Evolutionary conservation across 305 asterid species (phyloP), one percentile per base, ranked within the genome.

Genomic region (Andrographis paniculata): DNA sequence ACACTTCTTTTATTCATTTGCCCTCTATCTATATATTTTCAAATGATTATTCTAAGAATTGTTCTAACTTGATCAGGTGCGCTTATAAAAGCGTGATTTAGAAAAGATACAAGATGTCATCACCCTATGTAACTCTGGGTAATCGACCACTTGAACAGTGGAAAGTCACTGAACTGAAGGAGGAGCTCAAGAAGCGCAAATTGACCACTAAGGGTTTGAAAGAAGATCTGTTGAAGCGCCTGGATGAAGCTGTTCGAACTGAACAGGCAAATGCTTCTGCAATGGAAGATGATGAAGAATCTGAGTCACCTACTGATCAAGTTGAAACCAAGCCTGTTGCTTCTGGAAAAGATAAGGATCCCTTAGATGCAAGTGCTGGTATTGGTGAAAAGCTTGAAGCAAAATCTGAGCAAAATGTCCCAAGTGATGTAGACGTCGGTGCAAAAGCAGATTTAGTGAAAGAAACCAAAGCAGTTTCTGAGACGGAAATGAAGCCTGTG

Each of bases 111-210:
- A 64, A 67, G 61, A 87, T 87, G 95, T 85, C 93, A 11, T 77
- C 97, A 17, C 79, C 75, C 20, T 81, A 75, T 65, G 81, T 71
- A 51, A 61, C 65, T 35, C 77, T 87, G 51, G 88, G 84, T 15
- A 59, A 66, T 56, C 63, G 74, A 15, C 52, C 95, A 23, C 81
- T 87, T 58, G 95, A 87, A 62, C 91, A 87, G 60, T 87, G 92
- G 95, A 87, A 64, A 71, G 97, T 87, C 54, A 77, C 84, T 33
- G 97, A 87, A 71, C 77, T 87, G 42, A 87, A 58, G 72, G 97
- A 87, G 72, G 97, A 87, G 70, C 95, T 87, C 45, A 87, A 77
- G 73, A 75, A 45, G 48, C 94, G 97, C 30, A 81, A 63, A 35
- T 56, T 87, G 71, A 48, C 74, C 22, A 84, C 77, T 57, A 70